Evolutionary conservation across 2,329 filamentous ascomycete species (phyloP).

Genomic region (Thermoascus crustaceus): DNA sequence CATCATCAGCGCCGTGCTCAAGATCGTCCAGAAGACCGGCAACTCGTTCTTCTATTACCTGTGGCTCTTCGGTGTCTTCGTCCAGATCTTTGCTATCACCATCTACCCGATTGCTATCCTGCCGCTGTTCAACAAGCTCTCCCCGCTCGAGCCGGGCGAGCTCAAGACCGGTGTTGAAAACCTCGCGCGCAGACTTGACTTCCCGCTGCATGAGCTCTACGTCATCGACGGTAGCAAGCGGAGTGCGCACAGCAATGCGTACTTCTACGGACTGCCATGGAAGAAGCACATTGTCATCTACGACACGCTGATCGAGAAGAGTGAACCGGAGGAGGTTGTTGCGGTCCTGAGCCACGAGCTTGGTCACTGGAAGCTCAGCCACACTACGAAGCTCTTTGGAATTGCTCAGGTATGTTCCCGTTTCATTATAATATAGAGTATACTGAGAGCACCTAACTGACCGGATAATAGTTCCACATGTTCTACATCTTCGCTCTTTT

Average conservation of each 20-base stretch:
- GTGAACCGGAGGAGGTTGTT: slow-evolving; percentile 81
- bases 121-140: slow-evolving; percentile 96
- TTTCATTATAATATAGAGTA: background rate
- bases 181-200: slow-evolving; percentile 74
- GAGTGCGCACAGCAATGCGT: slow-evolving; percentile 81
- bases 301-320: slow-evolving; percentile 95
- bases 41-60: slow-evolving; percentile 96
- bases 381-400: slow-evolving; percentile 83
- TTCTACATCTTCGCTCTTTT: slow-evolving; percentile 97
- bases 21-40: slow-evolving; percentile 90
- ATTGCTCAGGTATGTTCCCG: slow-evolving; percentile 64
- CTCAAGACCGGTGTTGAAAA: slow-evolving; percentile 83
- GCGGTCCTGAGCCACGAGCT: slow-evolving; percentile 93
- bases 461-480: slow-evolving; percentile 68
- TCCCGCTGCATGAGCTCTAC: slow-evolving; percentile 85
- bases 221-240: slow-evolving; percentile 91
- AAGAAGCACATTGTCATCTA: slow-evolving; percentile 99
- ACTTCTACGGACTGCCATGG: slow-evolving; percentile 97
- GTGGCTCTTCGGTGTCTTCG: slow-evolving; percentile 80
- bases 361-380: slow-evolving; percentile 92
- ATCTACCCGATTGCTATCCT: slow-evolving; percentile 92
- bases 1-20: slow-evolving; percentile 82
- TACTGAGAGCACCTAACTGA: too few relatives aligned
- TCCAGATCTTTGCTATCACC: slow-evolving; percentile 92
- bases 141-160: slow-evolving; percentile 75